phyloP scores from a whole-genome alignment of 768 basidiomycete species.

The Agrocybe praecox region DNA sequence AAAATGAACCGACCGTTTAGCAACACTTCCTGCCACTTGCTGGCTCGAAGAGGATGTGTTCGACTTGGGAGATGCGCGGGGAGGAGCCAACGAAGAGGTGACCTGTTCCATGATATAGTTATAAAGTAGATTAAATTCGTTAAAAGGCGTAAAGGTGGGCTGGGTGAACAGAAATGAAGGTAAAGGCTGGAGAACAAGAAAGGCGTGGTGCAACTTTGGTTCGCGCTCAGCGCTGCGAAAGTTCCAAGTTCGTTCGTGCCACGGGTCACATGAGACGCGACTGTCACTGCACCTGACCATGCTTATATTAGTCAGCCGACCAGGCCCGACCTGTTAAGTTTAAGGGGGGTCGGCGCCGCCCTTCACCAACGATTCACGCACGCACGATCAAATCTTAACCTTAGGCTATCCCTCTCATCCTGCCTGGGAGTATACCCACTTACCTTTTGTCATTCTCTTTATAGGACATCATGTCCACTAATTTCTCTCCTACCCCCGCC shows the following conservation, averaged over 20 bases:
- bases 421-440: constrained; percentile 13
- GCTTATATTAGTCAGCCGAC: constrained; percentile 12
- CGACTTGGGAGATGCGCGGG: constrained; percentile 61
- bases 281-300: neutral
- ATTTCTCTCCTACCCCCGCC: constrained; percentile 47
- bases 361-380: neutral
- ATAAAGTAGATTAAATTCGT: constrained; percentile 19
- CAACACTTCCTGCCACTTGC: constrained; percentile 75
- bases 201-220: constrained; percentile 8
- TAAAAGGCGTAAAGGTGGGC: constrained; percentile 20
- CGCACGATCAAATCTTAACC: neutral
- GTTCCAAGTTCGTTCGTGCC: constrained; percentile 8
- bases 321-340: too few species aligned
- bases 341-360: neutral
- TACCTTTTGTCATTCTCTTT: constrained; percentile 9
- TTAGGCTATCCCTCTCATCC: neutral
- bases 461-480: constrained; percentile 41
- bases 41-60: constrained; percentile 50
- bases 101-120: constrained; percentile 67
- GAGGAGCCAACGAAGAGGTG: constrained; percentile 61
- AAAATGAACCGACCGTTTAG: constrained; percentile 66
- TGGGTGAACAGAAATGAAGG: constrained; percentile 4
- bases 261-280: constrained; percentile 18
- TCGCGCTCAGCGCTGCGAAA: neutral
- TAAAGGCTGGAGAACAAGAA: neutral